Evolutionary conservation across 2,329 filamentous ascomycete genomes (phyloP), one percentile per base, ranked within the genome.

Genomic region (Cryphonectria naterciae): DNA sequence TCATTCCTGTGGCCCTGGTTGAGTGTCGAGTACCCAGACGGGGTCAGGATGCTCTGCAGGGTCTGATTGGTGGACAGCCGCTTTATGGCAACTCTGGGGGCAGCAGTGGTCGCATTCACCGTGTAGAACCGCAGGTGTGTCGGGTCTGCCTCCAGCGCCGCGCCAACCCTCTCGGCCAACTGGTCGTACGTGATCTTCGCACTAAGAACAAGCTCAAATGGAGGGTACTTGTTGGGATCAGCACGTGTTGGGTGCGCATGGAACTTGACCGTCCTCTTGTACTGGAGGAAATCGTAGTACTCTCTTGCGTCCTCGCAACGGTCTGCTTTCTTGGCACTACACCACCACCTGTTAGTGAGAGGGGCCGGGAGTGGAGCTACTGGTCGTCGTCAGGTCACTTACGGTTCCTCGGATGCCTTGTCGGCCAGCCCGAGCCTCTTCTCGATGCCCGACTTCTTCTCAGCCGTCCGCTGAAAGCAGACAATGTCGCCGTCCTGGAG

Each of bases 401-500:
- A 77, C 72, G 74, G 70, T 70, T 83, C 82, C 35, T 84, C 81
- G 0, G 78, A 73, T 39, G 75, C 63, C 61, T 78, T 80, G 74
- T 79, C 83, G 54, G 80, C 79, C 52, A 82, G 72, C 1, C 80
- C 78, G 19, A 82, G 75, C 63, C 79, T 80, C 74, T 83, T 83
- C 11, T 80, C 80, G 17, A 83, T 75, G 39, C 80, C 79, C 5
- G 79, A 79, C 77, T 86, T 87, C 52, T 81, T 81, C 63, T 88
- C 87, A 1, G 79, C 82, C 37, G 87, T 83, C 72, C 89, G 88
- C 79, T 99, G 96, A 82, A 98, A 98, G 78, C 95, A 97, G 70
- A 99, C 90, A 75, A 99, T 97, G 78, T 99, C 96, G 65, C 96
- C 96, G 77, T 99, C 95, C 79, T 98, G 95, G 35, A 99, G 92